phyloP scores from a whole-genome alignment of 1,284 basidiomycete genomes.

The Ustanciosporium gigantosporum region DNA sequence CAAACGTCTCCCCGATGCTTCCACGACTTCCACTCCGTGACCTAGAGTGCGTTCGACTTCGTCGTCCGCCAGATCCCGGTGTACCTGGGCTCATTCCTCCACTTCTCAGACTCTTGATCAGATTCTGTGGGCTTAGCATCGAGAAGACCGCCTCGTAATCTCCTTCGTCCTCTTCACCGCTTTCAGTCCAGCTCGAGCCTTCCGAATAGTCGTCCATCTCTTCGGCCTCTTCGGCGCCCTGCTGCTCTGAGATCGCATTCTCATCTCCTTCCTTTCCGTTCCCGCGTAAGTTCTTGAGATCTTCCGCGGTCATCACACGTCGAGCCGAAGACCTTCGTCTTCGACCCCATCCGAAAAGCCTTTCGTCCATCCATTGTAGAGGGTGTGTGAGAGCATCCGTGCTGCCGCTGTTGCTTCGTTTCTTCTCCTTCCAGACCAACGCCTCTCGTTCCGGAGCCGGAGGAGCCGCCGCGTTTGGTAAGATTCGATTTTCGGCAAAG shows the following conservation, averaged over 20 bases:
- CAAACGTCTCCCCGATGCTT: constrained; percentile 44
- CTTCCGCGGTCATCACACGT: constrained; percentile 32
- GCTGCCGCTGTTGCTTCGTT: constrained; percentile 15
- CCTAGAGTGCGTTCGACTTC: constrained; percentile 39
- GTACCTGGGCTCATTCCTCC: constrained; percentile 34
- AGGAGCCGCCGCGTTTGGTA: constrained; percentile 39
- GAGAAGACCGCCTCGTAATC: constrained; percentile 57
- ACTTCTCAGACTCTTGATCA: constrained; percentile 19
- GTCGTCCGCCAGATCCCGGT: constrained; percentile 19
- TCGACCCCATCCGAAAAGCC: constrained; percentile 79
- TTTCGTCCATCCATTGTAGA: constrained; percentile 79
- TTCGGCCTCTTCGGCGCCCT: constrained; percentile 21
- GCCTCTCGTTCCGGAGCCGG: constrained; percentile 43
- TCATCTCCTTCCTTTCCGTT: constrained; percentile 3
- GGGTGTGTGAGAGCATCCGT: constrained; percentile 55
- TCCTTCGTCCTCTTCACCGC: constrained; percentile 51
- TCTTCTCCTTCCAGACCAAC: constrained; percentile 45
- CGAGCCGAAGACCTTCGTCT: constrained; percentile 35
- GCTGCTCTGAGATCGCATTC: constrained; percentile 6
- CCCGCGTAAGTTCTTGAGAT: constrained; percentile 19
- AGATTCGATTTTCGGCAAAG: constrained; percentile 54
- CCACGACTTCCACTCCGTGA: constrained; percentile 43
- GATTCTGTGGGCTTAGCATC: constrained; percentile 41
- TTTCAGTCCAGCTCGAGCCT: constrained; percentile 25
- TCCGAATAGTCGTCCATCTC: constrained; percentile 31